These are phyloP conservation scores for Tephrocybe sp. DNA, from an alignment of 768 basidiomycete species.

Conservation along the genomic window DNA sequence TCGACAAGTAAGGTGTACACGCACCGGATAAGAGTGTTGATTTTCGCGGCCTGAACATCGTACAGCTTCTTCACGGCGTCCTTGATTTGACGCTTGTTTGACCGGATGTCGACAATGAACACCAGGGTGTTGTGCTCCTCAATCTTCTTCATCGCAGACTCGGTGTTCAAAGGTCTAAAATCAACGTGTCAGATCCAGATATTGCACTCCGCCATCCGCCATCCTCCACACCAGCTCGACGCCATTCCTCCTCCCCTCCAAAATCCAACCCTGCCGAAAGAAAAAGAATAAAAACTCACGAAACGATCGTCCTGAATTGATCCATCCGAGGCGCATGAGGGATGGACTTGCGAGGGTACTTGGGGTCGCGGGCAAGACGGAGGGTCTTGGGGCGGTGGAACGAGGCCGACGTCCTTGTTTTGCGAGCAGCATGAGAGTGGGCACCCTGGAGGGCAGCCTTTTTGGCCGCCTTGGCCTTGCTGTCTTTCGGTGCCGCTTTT, in stretches of 20 bases:
- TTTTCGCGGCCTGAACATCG: slow-evolving; percentile 92
- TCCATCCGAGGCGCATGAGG: slow-evolving; percentile 94
- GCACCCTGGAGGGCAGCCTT: slow-evolving; percentile 93
- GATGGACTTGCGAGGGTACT: slow-evolving; percentile 94
- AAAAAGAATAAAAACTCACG: slow-evolving; percentile 48
- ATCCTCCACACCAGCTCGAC: neutral
- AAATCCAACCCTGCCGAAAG: neutral
- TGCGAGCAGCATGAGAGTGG: slow-evolving; percentile 71
- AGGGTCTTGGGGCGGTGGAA: slow-evolving; percentile 98
- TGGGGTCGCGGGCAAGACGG: slow-evolving; percentile 75
- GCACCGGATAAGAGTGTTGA: slow-evolving; percentile 97
- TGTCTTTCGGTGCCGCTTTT: slow-evolving; percentile 40
- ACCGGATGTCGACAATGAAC: slow-evolving; percentile 91
- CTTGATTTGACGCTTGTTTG: slow-evolving; percentile 99
- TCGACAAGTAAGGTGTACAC: slow-evolving; percentile 20
- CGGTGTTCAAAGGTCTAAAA: slow-evolving; percentile 82
- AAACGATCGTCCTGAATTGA: slow-evolving; percentile 91
- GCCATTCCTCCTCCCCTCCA: neutral
- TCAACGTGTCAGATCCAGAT: neutral
- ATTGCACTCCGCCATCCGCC: too few relatives aligned
- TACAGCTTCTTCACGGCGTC: slow-evolving; percentile 99
- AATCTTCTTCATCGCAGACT: slow-evolving; percentile 99
- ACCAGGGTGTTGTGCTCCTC: slow-evolving; percentile 99
- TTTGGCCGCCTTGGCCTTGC: slow-evolving; percentile 91
- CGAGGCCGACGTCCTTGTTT: slow-evolving; percentile 79